These are phyloP conservation scores for Coemansia sp. DNA, from an alignment of 192 early-diverging fungal species.

Conservation along the genomic window DNA sequence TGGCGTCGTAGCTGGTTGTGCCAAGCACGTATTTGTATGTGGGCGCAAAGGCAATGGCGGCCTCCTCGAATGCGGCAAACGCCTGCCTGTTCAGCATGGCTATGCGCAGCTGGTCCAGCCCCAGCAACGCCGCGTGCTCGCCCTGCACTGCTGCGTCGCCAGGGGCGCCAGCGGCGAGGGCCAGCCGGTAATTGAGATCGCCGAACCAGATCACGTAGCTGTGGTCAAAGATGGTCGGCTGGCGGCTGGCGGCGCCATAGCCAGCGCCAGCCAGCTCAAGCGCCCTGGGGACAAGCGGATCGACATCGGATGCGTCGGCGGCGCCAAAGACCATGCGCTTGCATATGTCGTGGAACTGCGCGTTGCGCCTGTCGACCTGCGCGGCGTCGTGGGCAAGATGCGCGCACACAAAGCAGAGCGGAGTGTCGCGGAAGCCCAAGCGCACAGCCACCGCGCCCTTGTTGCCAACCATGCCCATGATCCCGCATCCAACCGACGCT, in stretches of 20 bases:
- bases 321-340: constrained; percentile 65
- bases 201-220: constrained; percentile 88
- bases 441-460: constrained; percentile 92
- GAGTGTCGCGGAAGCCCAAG: constrained; percentile 75
- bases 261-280: not conserved
- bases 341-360: constrained; percentile 87
- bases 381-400: constrained; percentile 87
- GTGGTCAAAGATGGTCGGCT: constrained; percentile 65
- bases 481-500: constrained; percentile 78
- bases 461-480: constrained; percentile 89
- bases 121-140: constrained; percentile 66
- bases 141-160: constrained; percentile 59
- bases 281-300: constrained; percentile 28
- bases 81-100: constrained; percentile 67
- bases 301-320: constrained; percentile 8
- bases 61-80: constrained; percentile 88
- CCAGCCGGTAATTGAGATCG: constrained; percentile 93
- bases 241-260: constrained; percentile 3
- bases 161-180: constrained; percentile 64
- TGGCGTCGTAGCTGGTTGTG: constrained; percentile 78
- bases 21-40: constrained; percentile 95
- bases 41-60: constrained; percentile 73
- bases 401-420: constrained; percentile 83
- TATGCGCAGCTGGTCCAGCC: constrained; percentile 80
- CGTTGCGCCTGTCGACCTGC: constrained; percentile 81